Evolutionary conservation across 768 basidiomycete species (phyloP).

Genomic region (Lactarius pseudohatsudake): DNA sequence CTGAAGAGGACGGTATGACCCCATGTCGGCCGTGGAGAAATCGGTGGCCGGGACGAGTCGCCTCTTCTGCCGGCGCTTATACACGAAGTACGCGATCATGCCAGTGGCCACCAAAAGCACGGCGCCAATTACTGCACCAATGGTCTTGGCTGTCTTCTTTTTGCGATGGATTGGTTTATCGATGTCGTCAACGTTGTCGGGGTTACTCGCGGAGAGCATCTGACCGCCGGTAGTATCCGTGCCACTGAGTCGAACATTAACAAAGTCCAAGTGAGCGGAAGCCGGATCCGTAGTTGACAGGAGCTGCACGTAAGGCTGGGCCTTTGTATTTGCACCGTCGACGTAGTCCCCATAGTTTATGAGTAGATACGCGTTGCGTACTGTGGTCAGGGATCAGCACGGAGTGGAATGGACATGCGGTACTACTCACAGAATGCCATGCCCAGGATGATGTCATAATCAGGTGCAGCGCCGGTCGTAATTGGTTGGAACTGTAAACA

Average conservation of each 20-base stretch:
- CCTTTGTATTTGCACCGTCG: constrained; percentile 39
- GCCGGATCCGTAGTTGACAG: constrained; percentile 54
- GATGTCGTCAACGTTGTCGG: constrained; percentile 1
- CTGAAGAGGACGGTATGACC: constrained; percentile 17
- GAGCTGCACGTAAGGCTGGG: constrained; percentile 61
- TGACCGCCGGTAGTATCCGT: constrained; percentile 20
- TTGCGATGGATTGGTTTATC: neutral
- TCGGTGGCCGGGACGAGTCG: neutral
- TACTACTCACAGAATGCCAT: constrained; percentile 63
- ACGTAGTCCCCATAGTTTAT: constrained; percentile 68
- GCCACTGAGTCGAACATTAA: constrained; percentile 34
- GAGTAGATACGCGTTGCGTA: constrained; percentile 63
- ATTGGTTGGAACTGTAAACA: constrained; percentile 65
- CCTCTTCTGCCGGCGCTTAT: neutral
- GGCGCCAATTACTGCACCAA: constrained; percentile 1
- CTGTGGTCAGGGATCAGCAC: constrained; percentile 36
- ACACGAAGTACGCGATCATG: neutral
- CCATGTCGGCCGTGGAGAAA: constrained; percentile 1
- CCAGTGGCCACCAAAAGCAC: neutral
- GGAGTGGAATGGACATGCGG: constrained; percentile 3
- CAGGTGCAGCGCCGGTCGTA: constrained; percentile 47
- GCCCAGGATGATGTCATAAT: constrained; percentile 67
- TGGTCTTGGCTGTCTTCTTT: constrained; percentile 1
- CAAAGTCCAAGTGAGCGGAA: constrained; percentile 40
- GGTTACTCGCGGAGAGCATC: neutral